These are phyloP conservation scores for Leccinum ochraceum DNA, from an alignment of 768 basidiomycete genomes.

Conservation along the genomic window DNA sequence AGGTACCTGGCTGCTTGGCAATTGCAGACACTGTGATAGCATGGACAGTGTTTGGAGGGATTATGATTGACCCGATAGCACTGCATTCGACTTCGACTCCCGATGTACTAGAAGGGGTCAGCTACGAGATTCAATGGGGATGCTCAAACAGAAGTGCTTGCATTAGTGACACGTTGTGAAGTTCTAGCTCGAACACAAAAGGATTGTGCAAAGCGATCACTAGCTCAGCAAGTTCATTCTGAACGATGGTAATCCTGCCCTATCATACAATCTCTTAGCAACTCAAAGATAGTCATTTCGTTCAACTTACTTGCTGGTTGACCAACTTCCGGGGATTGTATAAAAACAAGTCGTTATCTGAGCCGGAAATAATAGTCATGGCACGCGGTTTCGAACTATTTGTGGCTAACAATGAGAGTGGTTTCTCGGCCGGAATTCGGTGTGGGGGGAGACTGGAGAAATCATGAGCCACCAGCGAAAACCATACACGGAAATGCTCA, in stretches of 20 bases:
- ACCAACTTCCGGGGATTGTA: constrained; percentile 82
- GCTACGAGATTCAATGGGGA: constrained; percentile 1
- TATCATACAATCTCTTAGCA: constrained; percentile 24
- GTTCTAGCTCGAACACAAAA: constrained; percentile 87
- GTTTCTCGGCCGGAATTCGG: constrained; percentile 74
- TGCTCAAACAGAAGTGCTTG: constrained; percentile 30
- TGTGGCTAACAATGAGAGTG: constrained; percentile 52
- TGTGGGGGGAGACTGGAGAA: constrained; percentile 62
- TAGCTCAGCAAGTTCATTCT: constrained; percentile 82
- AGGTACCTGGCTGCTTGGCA: constrained; percentile 61
- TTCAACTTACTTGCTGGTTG: constrained; percentile 52
- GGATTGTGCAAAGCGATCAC: constrained; percentile 87
- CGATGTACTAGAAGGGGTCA: constrained; percentile 60
- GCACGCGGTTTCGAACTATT: constrained; percentile 39
- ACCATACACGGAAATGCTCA: constrained; percentile 39
- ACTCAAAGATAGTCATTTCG: not conserved
- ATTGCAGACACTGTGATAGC: constrained; percentile 69
- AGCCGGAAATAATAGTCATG: constrained; percentile 51
- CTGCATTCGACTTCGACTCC: constrained; percentile 75
- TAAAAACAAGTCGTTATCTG: constrained; percentile 78
- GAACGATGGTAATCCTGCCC: constrained; percentile 69
- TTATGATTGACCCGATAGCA: constrained; percentile 53
- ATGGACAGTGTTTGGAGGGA: constrained; percentile 78
- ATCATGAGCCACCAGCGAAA: constrained; percentile 5
- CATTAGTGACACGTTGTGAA: constrained; percentile 83